A percentile compares a stretch with the other conserved stretches of the same genome.
Conservation (phyloP, 768 basidiomycete species). For the Amanita pseudoporphyria region DNA sequence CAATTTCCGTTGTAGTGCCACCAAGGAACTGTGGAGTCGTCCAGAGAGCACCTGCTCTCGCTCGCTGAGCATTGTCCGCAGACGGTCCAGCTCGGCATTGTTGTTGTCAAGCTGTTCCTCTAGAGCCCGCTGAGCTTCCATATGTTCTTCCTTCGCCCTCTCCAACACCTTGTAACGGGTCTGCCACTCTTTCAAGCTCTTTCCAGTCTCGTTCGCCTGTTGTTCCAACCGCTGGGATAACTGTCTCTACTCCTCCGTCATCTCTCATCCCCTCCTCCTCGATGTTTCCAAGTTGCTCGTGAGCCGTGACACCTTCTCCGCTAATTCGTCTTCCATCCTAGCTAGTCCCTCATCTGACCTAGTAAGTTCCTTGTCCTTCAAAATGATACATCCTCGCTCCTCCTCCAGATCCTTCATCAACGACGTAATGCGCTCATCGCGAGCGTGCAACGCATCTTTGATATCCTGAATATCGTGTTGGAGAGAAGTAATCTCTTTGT, state of each 20-base stretch:
- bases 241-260: neutral
- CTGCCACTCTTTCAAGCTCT: neutral
- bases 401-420: conserved; percentile 2
- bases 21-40: neutral
- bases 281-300: neutral
- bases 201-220: neutral
- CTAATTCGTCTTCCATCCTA: neutral
- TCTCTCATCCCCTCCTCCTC: neutral
- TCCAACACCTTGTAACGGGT: neutral
- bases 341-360: neutral
- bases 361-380: neutral
- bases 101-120: neutral
- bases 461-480: conserved; percentile 5
- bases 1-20: conserved; percentile 1
- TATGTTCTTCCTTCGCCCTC: conserved; percentile 1
- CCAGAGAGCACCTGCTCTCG: conserved; percentile 9
- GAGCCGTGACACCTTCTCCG: neutral
- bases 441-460: neutral
- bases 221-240: neutral
- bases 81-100: conserved; percentile 1
- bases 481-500: conserved; percentile 4
- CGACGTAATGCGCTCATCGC: conserved; percentile 4
- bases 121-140: neutral
- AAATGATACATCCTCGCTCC: neutral
- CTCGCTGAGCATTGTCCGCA: neutral